phyloP scores from a whole-genome alignment of 495 filamentous ascomycete species.

The Xylaria longipes region DNA sequence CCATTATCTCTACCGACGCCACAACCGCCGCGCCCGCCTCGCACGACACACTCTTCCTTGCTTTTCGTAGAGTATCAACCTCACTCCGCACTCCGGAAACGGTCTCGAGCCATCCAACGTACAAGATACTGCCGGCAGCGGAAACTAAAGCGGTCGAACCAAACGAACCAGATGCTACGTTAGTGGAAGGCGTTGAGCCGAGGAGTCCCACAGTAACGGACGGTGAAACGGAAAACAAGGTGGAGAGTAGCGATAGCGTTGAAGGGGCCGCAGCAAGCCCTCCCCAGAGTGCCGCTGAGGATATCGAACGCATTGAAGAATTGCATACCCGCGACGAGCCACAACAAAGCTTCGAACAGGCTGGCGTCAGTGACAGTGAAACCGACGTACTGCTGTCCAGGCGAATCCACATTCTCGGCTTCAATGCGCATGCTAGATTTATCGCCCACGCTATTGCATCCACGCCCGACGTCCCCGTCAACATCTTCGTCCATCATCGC shows the following conservation, averaged over 20 bases:
- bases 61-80: background rate
- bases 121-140: background rate
- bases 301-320: background rate
- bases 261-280: background rate
- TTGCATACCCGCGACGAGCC: background rate
- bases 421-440: slow-evolving; percentile 54
- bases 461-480: slow-evolving; percentile 37
- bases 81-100: background rate
- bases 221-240: background rate
- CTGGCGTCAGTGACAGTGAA: background rate
- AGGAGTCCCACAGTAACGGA: background rate
- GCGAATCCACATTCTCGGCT: slow-evolving; percentile 60
- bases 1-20: slow-evolving; percentile 6
- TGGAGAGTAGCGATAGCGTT: background rate
- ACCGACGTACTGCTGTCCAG: slow-evolving; percentile 33
- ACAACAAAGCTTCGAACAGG: background rate
- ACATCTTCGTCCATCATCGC: slow-evolving; percentile 36
- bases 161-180: background rate
- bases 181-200: background rate
- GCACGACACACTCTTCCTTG: background rate
- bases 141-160: background rate
- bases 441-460: slow-evolving; percentile 57
- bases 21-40: background rate
- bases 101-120: background rate
- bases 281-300: background rate